phyloP scores from a whole-genome alignment of 208 protist genomes.

The Strigomonas galati region DNA sequence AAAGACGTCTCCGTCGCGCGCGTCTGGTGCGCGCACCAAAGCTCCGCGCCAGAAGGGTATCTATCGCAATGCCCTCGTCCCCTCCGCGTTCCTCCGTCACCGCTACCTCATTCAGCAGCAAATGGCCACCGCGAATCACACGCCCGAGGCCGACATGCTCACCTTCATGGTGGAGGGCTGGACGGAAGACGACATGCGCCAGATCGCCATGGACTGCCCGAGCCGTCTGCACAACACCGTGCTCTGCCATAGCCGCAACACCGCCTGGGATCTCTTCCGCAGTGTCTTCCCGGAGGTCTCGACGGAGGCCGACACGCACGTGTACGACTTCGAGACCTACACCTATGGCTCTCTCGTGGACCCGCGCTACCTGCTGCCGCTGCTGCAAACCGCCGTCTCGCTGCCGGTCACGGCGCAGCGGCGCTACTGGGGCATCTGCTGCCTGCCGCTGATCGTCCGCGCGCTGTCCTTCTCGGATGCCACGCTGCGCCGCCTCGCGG shows the following conservation, averaged over 20 bases:
- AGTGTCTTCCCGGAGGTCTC: constrained; percentile 73
- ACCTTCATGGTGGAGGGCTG: constrained; percentile 65
- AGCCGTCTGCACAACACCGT: constrained; percentile 75
- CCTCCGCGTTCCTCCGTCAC: constrained; percentile 29
- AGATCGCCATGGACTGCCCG: constrained; percentile 56
- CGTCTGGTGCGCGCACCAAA: neutral
- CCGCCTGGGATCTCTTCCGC: constrained; percentile 41
- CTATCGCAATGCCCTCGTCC: constrained; percentile 47
- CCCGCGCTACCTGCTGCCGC: constrained; percentile 77
- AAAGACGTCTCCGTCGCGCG: neutral
- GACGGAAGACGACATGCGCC: constrained; percentile 63
- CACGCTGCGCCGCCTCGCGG: constrained; percentile 46
- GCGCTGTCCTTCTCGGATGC: constrained; percentile 65
- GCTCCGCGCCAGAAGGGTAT: neutral
- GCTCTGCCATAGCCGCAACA: constrained; percentile 13
- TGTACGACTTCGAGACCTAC: constrained; percentile 39
- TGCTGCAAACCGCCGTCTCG: constrained; percentile 71
- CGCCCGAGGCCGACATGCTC: constrained; percentile 79
- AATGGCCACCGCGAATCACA: constrained; percentile 38
- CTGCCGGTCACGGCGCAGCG: constrained; percentile 38
- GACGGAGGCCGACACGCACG: constrained; percentile 31
- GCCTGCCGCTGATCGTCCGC: constrained; percentile 61
- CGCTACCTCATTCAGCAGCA: constrained; percentile 71
- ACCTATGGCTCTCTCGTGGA: constrained; percentile 43
- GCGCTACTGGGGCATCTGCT: constrained; percentile 41